Evolutionary conservation across 2,329 filamentous ascomycete genomes (phyloP), one percentile per base, ranked within the genome.

Genomic region (Fusarium coffeatum): DNA sequence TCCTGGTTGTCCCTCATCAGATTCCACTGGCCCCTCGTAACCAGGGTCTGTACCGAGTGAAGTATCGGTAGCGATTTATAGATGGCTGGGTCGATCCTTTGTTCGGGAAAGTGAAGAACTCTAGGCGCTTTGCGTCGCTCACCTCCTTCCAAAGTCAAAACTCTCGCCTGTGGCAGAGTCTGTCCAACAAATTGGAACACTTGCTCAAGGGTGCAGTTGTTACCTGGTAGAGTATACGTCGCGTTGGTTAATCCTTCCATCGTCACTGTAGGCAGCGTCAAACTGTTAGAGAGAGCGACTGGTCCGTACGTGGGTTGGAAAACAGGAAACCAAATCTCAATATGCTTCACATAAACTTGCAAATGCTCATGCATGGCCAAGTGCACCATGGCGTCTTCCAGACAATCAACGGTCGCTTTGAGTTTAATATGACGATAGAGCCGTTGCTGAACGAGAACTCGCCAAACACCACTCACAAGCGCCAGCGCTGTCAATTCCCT

Each of bases 21-120:
- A 74, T 93, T 93, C 91, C 91, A 94, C 71, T 93, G 90, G 9
- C 91, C 91, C 72, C 91, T 89, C 78, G 91, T 90, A 45, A 93
- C 87, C 22, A 93, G 83, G 1, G 90, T 92, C 55, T 86, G 85
- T 32, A 93, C 85, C 5, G 87, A 86, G 5, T 82, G 77, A 5
- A 92, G 81, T 22, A 78, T 72, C 11, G 85, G 83, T 10, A 89
- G 77, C 28, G 76, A 73, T 69, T 80, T 76, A 23, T 76, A 69
- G 32, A 75, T 73, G 2, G 74, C 45, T n/a, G 63, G 55, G 37
- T 72, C 59, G 22, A 59, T 55, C 47, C 64, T 68, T 28, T 68
- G 69, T 23, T 72, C 72, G 23, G 75, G 64, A 50, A 80, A 81
- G 55, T 81, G 78, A 10, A 75, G 66, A 12, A 93, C 89, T 78